Conservation (phyloP, 441 rosid species). For the Populus hybrid region DNA sequence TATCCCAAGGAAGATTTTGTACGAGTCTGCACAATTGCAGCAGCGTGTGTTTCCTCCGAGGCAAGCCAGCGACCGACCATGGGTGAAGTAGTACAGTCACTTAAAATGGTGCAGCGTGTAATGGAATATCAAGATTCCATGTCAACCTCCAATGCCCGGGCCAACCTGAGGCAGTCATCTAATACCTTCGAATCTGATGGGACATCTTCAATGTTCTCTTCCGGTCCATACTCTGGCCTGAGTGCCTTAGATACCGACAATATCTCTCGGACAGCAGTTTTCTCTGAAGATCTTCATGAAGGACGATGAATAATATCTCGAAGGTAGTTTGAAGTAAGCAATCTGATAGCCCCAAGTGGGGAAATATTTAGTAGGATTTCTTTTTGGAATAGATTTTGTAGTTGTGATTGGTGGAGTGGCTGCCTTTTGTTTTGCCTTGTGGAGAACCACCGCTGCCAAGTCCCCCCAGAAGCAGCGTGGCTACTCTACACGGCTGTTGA, state of each 20-base stretch:
- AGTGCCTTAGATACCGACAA: slow-evolving; percentile 69
- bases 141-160: slow-evolving; percentile 40
- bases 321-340: slow-evolving; percentile 14
- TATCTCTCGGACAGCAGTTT: slow-evolving; percentile 66
- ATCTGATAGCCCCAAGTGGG: slow-evolving; percentile 5
- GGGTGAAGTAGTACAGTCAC: slow-evolving; percentile 98
- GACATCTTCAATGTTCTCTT: slow-evolving; percentile 90
- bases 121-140: slow-evolving; percentile 70
- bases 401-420: slow-evolving; percentile 21
- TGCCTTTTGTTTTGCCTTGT: slow-evolving; percentile 19
- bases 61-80: slow-evolving; percentile 90
- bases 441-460: slow-evolving; percentile 21
- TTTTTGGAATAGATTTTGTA: slow-evolving; percentile 22
- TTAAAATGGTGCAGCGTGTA: slow-evolving; percentile 88
- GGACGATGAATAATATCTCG: slow-evolving; percentile 54
- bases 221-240: slow-evolving; percentile 87
- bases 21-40: slow-evolving; percentile 95
- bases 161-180: slow-evolving; percentile 77
- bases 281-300: slow-evolving; percentile 95
- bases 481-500: slow-evolving; percentile 17
- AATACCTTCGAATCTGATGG: slow-evolving; percentile 88
- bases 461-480: slow-evolving; percentile 25
- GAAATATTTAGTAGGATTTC: slow-evolving; percentile 15
- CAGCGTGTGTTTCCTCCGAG: slow-evolving; percentile 95
- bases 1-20: slow-evolving; percentile 91